Evolutionary conservation across 1,139 yeast species (phyloP).

Genomic region (Yamadazyma diddensiae): DNA sequence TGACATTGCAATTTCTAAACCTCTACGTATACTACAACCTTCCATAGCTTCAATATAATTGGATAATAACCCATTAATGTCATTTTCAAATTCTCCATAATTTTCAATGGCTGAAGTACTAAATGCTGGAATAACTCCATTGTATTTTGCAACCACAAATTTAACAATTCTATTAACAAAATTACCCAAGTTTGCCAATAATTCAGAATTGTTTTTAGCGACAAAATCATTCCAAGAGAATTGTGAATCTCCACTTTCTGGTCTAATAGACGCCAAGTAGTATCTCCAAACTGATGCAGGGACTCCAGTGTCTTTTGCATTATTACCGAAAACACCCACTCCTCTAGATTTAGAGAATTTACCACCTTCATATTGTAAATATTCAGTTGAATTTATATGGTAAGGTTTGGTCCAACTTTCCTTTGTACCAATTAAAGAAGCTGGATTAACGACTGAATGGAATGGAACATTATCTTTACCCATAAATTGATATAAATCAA

Average conservation of each 20-base stretch:
- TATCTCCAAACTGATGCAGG: slow-evolving; percentile 97
- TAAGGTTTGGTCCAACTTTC: slow-evolving; percentile 90
- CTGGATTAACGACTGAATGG: slow-evolving; percentile 98
- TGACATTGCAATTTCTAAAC: slow-evolving; percentile 88
- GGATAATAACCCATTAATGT: slow-evolving; percentile 58
- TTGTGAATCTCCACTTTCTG: slow-evolving; percentile 93
- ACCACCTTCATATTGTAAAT: slow-evolving; percentile 95
- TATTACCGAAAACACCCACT: slow-evolving; percentile 96
- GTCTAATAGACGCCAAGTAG: slow-evolving; percentile 87
- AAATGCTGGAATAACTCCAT: slow-evolving; percentile 78
- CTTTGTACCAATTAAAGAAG: slow-evolving; percentile 82
- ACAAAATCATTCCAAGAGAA: slow-evolving; percentile 97
- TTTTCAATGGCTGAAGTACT: slow-evolving; percentile 45
- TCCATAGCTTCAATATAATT: slow-evolving; percentile 74
- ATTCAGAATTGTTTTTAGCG: slow-evolving; percentile 86
- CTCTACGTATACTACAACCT: slow-evolving; percentile 76
- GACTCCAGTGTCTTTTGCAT: slow-evolving; percentile 90
- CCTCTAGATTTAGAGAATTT: slow-evolving; percentile 96
- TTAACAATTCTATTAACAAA: slow-evolving; percentile 92
- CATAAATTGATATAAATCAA: slow-evolving; percentile 92
- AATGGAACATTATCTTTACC: slow-evolving; percentile 99
- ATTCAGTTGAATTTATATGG: slow-evolving; percentile 92
- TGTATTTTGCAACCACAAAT: slow-evolving; percentile 86
- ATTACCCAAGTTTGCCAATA: slow-evolving; percentile 94
- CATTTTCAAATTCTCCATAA: slow-evolving; percentile 51